Base-by-base conservation (phyloP, 106 monocot species). In the Acorus calamus region DNA sequence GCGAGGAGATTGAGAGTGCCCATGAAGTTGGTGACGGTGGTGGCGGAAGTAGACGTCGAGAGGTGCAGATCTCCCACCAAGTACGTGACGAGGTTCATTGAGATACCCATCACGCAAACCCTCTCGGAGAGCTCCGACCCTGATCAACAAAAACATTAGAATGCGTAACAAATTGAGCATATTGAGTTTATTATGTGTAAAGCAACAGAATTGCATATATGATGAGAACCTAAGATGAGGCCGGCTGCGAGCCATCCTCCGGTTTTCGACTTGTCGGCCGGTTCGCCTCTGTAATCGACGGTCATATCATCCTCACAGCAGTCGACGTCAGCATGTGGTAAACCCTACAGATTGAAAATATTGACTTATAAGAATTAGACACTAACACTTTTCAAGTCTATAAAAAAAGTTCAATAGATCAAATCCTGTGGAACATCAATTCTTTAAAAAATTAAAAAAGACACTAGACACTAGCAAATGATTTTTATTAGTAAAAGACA, bases 161-260 rank as follows among this genome's bases (percentile, higher is more conserved):
- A 58, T 47, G 41, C 42, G n/a, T 11, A 45, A 49, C 3, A 68
- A 46, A 47, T 6, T 14, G n/a, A 57, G 48, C 46, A 45, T 57
- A 4, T 14, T 28, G 5, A 49, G 57, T 49, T 47, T 68, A 8
- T 8, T 4, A 4, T 41, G 5, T 5, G 28, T 28, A 28, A n/a
- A 61, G 4, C 44, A 42, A 28, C 46, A 11, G 49, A 42, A 55
- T 56, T 41, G 14, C 49, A 3, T 2, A 43, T 41, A 49, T 43
- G 55, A 11, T 14, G 47, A 45, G 42, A 52, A 82, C 84, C 81
- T 66, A 88, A 62, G 57, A 92, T 84, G 9, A 92, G 77, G 9
- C 84, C 87, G 10, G 92, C 84, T 4, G 72, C 84, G 5, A 92
- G 70, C 92, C 92, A 92, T 47, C 92, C 92, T 4, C 92, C 92